Percentiles rank a stretch among this genome's conserved stretches.
phyloP scores from a whole-genome alignment of 2,329 filamentous ascomycete genomes.

The Juglanconis oblonga region DNA sequence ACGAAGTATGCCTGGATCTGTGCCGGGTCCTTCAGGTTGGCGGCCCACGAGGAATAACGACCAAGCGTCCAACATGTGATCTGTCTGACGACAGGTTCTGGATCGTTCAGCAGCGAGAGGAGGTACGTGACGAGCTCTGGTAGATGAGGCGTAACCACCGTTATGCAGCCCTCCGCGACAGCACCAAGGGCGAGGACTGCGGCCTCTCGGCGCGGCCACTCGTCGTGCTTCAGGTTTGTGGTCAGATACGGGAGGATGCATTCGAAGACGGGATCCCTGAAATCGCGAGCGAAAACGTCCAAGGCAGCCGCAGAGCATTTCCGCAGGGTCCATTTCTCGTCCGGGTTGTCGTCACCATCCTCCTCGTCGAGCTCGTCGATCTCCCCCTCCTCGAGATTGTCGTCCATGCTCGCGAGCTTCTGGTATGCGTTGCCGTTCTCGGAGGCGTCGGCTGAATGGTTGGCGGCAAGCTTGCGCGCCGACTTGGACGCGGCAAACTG shows the following conservation, averaged over 20 bases:
- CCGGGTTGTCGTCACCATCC: conserved; percentile 77
- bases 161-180: conserved; percentile 91
- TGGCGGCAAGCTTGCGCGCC: conserved; percentile 53
- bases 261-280: conserved; percentile 82
- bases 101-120: conserved; percentile 78
- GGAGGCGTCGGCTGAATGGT: conserved; percentile 47
- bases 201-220: conserved; percentile 92
- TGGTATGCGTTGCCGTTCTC: conserved; percentile 55
- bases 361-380: conserved; percentile 71
- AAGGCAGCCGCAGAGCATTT: conserved; percentile 96
- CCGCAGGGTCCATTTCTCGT: conserved; percentile 90
- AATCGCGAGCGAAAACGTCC: conserved; percentile 90
- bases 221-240: conserved; percentile 79
- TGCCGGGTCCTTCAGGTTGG: conserved; percentile 63
- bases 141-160: conserved; percentile 84
- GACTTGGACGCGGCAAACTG: conserved; percentile 73
- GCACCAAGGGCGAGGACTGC: conserved; percentile 92
- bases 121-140: conserved; percentile 89
- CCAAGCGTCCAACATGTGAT: conserved; percentile 98
- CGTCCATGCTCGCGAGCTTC: conserved; percentile 59
- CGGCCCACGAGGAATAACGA: conserved; percentile 90
- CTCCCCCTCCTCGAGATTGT: conserved; percentile 84
- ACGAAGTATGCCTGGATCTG: conserved; percentile 80
- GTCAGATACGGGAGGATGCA: conserved; percentile 90
- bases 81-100: conserved; percentile 86